These are phyloP conservation scores for Sparassis latifolia DNA, from an alignment of 1,284 basidiomycete species.

Conservation along the genomic window DNA sequence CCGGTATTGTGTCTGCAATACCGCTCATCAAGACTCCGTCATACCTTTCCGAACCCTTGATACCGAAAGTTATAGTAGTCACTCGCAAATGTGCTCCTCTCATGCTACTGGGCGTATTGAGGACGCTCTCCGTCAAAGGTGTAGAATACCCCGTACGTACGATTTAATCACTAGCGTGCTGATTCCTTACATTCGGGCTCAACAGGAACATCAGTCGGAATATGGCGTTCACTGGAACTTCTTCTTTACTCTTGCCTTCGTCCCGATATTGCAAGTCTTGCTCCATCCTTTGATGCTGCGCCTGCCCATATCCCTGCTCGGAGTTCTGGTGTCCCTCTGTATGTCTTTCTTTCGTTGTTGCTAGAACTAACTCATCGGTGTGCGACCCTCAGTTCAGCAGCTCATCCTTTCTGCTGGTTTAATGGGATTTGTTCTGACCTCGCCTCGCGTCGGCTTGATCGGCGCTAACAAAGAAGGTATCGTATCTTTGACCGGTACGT, in stretches of 20 bases:
- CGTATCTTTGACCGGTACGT: constrained; percentile 66
- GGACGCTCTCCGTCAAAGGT: constrained; percentile 87
- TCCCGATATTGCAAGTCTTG: constrained; percentile 73
- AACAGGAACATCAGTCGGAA: constrained; percentile 90
- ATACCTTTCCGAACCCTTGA: constrained; percentile 42
- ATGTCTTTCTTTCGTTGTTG: constrained; percentile 18
- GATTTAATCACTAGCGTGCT: not conserved
- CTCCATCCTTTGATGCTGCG: constrained; percentile 58
- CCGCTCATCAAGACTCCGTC: constrained; percentile 61
- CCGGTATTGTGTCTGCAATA: constrained; percentile 83
- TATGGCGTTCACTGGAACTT: constrained; percentile 99
- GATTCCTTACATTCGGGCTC: not conserved
- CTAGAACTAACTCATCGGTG: constrained; percentile 1
- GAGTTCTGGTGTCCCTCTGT: constrained; percentile 60
- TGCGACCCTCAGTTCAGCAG: constrained; percentile 58
- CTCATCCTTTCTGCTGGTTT: constrained; percentile 48
- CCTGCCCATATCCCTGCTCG: constrained; percentile 60
- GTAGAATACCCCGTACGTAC: constrained; percentile 82
- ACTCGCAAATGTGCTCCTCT: constrained; percentile 63
- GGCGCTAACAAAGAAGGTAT: constrained; percentile 93
- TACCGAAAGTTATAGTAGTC: constrained; percentile 45
- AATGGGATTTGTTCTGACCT: constrained; percentile 58
- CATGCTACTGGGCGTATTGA: constrained; percentile 66
- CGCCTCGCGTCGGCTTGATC: constrained; percentile 56
- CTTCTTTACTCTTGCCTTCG: constrained; percentile 85